Base-by-base conservation (phyloP, 2,329 filamentous ascomycete genomes). In the Penicillium concentricum region DNA sequence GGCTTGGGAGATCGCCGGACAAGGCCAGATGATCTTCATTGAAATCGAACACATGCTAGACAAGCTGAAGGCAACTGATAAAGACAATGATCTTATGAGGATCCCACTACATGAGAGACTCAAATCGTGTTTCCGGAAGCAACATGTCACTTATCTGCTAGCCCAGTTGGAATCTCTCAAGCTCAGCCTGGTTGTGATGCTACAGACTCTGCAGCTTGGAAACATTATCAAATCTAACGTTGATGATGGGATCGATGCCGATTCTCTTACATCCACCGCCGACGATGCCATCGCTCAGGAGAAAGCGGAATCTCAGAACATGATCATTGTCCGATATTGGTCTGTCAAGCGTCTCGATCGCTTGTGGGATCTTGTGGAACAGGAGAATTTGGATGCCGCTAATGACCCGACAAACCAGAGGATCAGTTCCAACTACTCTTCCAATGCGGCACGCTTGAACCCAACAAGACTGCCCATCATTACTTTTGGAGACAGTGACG, bases 321-420 rank as follows among this genome's bases (percentile, higher is more conserved):
- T 76, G 66, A 66, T 78, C n/a, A 72, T 78, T 39, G 68, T 76
- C n/a, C 68, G 74, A 39, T 75, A 76, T 56, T 77, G 73, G 72
- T 72, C 75, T 7, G 62, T 70, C 50, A 74, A 70, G 44, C 68
- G 69, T n/a, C 64, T 76, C 18, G 71, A 74, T 52, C 59, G 67
- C 6, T 58, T 78, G 18, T 76, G 73, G 61, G 68, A 73, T 48
- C 55, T 69, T 28, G 74, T 74, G 15, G 64, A 70, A 41, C 65
- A 70, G 39, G 76, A 77, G 56, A 70, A 69, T 15, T 43, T 61
- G 8, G 68, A 72, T 26, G 61, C 64, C 13, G 66, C 69, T 6
- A 62, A 54, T 6, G 56, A 65, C 15, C 59, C 42, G 2, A 64
- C 52, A 30, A 63, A 56, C 44, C 61, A 61, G 45, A 61, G 54